Conservation (phyloP, 75 land plant genomes). For the Pinus albicaulis region DNA sequence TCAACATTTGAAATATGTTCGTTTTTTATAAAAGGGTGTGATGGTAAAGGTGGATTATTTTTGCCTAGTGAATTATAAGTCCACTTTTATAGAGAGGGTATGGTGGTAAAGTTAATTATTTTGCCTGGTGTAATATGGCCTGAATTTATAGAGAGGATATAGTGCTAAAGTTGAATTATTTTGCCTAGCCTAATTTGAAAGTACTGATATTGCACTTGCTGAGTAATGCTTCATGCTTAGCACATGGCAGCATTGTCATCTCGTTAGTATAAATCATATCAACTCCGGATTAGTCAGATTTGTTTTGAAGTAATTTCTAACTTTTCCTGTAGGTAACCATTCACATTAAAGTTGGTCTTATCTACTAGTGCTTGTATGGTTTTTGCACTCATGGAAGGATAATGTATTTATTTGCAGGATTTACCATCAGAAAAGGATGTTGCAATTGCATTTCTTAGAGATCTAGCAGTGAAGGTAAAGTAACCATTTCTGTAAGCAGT, state of each 20-base stretch:
- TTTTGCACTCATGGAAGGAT: background rate
- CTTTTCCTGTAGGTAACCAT: background rate
- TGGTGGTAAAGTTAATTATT: too few species aligned
- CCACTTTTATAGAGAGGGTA: too few species aligned
- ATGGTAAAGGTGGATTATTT: too few species aligned
- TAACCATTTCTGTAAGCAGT: background rate
- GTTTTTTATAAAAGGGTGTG: too few species aligned
- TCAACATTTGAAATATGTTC: too few species aligned
- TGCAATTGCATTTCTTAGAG: slow-evolving; percentile 26
- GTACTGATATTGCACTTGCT: too few species aligned
- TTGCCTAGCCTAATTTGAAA: too few species aligned
- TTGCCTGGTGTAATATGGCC: too few species aligned
- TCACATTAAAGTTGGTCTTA: background rate
- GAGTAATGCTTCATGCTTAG: background rate
- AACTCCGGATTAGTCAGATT: background rate
- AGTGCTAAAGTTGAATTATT: too few species aligned
- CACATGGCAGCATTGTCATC: background rate
- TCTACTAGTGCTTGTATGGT: background rate
- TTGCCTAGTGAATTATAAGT: too few species aligned
- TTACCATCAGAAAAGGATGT: slow-evolving; percentile 37
- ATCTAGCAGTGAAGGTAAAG: slow-evolving; percentile 31
- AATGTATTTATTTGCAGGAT: slow-evolving; percentile 21
- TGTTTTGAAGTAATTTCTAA: background rate
- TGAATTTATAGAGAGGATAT: too few species aligned
- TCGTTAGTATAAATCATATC: background rate